Base-by-base conservation (phyloP, 805 yeast species). In the Maudiozyma serrabonitensis region DNA sequence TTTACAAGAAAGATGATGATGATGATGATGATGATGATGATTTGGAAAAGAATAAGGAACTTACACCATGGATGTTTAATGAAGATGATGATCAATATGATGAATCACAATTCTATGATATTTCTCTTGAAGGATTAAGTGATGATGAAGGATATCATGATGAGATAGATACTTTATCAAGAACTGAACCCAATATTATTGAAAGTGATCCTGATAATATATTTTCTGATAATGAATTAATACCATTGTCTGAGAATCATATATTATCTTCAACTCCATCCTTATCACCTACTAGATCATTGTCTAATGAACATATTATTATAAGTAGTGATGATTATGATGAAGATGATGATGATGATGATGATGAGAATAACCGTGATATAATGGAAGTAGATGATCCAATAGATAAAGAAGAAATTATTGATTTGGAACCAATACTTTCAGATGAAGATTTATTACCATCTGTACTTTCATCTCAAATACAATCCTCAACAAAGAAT, bases 331-430 rank as follows among this genome's bases (percentile, higher is more conserved):
- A 40, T 35, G 32, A 44, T n/a, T n/a, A n/a, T n/a, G n/a, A n/a
- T n/a, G n/a, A n/a, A n/a, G n/a, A n/a, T n/a, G n/a, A n/a, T n/a
- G n/a, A n/a, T n/a, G n/a, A n/a, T n/a, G n/a, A n/a, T n/a, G n/a
- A n/a, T n/a, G n/a, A n/a, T n/a, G n/a, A n/a, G n/a, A n/a, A n/a
- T 43, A 58, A 39, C 18, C 8, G 7, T 18, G 40, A 47, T 23
- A 28, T 23, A 41, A 41, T 41, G 16, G 32, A 35, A 18, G 18
- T 44, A 28, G 32, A 19, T 7, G 19, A 39, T 12, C 25, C 40
- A 19, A 8, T 47, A 11, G 56, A 54, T 44, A 55, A 52, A 18
- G 46, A 50, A 11, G 59, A 56, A 21, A 46, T 48, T 2, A 51
- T 52, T 34, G 52, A 50, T 19, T 12, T 46, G 32, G 43, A 42